These are phyloP conservation scores for Pisolithus thermaeus DNA, from an alignment of 1,284 basidiomycete genomes.

Conservation along the genomic window DNA sequence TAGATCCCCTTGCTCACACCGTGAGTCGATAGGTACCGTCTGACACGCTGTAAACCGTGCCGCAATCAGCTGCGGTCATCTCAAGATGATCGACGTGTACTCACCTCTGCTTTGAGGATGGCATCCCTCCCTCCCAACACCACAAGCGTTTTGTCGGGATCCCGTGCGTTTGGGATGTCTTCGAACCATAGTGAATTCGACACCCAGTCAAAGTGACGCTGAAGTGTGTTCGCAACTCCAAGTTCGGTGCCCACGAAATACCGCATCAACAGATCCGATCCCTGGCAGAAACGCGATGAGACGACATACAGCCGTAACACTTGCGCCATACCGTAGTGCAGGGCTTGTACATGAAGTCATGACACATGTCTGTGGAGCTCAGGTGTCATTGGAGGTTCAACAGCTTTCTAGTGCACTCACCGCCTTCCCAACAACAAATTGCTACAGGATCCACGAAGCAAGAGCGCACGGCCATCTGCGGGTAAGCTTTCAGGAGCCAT, in stretches of 20 bases:
- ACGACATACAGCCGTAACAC: constrained; percentile 3
- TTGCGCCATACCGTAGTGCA: constrained; percentile 46
- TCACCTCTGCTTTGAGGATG: constrained; percentile 69
- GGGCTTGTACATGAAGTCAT: constrained; percentile 78
- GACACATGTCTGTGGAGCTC: constrained; percentile 64
- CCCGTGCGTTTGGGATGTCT: constrained; percentile 74
- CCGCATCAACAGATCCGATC: constrained; percentile 72
- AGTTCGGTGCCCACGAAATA: constrained; percentile 86
- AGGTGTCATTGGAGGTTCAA: constrained; percentile 1
- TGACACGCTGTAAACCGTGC: constrained; percentile 49
- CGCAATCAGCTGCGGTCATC: not conserved
- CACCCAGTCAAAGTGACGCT: constrained; percentile 81
- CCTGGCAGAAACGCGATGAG: constrained; percentile 36
- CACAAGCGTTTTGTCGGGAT: constrained; percentile 57
- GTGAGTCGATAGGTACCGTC: constrained; percentile 69
- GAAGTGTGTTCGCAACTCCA: constrained; percentile 80
- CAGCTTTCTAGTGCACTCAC: constrained; percentile 32
- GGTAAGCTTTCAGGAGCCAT: constrained; percentile 79
- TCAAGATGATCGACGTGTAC: constrained; percentile 8
- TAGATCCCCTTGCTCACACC: constrained; percentile 67
- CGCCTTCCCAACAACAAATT: constrained; percentile 89
- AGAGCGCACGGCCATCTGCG: constrained; percentile 63
- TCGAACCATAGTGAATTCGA: constrained; percentile 88
- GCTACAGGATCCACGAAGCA: constrained; percentile 88
- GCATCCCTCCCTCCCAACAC: constrained; percentile 77